phyloP scores from a whole-genome alignment of 768 basidiomycete genomes.

The Lactarius hengduanensis region DNA sequence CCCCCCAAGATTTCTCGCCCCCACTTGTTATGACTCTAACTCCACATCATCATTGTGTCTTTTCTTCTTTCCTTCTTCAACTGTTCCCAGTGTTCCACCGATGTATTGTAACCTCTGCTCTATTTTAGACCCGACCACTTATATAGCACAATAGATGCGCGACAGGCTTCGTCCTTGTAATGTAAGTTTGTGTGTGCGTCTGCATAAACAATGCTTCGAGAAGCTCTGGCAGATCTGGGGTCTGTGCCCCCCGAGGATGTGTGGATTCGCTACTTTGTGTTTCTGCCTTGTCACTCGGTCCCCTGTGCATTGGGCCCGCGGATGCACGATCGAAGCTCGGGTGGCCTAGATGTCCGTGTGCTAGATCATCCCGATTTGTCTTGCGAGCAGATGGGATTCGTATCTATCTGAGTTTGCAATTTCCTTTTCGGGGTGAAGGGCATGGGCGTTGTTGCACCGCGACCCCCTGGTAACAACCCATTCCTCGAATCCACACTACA shows the following conservation, averaged over 20 bases:
- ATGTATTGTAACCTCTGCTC: conserved; percentile 6
- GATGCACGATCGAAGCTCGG: conserved; percentile 12
- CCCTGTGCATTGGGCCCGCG: conserved; percentile 11
- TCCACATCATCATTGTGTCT: conserved; percentile 15
- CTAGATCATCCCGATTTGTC: background rate
- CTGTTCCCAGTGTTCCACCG: background rate
- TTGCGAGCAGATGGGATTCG: conserved; percentile 10
- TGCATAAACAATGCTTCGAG: background rate
- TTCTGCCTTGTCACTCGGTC: background rate
- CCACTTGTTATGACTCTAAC: conserved; percentile 8
- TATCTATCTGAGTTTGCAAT: conserved; percentile 17
- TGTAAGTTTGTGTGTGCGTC: background rate
- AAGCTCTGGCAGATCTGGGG: background rate
- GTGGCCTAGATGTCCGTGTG: background rate
- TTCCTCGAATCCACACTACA: background rate
- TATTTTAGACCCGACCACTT: conserved; percentile 25
- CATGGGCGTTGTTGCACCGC: background rate
- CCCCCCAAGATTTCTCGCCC: background rate
- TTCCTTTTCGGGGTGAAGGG: conserved; percentile 1
- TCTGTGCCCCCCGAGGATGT: background rate
- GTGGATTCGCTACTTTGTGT: background rate
- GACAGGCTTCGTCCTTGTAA: conserved; percentile 12
- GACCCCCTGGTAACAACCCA: conserved; percentile 10
- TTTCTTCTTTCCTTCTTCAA: background rate
- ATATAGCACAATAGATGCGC: conserved; percentile 25